Evolutionary conservation across 2,329 filamentous ascomycete genomes (phyloP).

Genomic region (Thelonectria olida): DNA sequence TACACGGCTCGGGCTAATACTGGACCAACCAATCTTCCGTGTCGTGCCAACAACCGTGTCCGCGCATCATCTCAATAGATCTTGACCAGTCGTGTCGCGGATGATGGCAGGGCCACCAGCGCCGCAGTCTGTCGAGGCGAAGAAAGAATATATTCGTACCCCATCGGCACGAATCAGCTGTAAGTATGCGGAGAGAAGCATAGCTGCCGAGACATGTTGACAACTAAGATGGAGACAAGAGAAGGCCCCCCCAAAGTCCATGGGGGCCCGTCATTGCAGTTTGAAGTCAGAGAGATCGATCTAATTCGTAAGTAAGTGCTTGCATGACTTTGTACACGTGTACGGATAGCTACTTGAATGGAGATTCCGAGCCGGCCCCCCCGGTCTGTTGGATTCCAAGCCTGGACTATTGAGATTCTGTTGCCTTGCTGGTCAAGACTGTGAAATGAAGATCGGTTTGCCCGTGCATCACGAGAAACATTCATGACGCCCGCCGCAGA

Average conservation of each 20-base stretch:
- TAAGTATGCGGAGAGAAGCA: not conserved
- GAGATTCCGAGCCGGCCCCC: too few relatives aligned
- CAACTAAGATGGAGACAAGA: not conserved
- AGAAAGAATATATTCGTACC: not conserved
- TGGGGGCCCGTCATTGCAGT: too few relatives aligned
- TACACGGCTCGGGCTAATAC: slow-evolving; percentile 9
- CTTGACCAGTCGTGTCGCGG: not conserved
- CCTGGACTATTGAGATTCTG: too few relatives aligned
- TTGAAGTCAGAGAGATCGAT: too few relatives aligned
- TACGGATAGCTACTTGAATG: too few relatives aligned
- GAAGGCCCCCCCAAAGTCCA: not conserved
- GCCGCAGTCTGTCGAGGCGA: not conserved
- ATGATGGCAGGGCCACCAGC: slow-evolving; percentile 5
- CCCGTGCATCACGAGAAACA: too few relatives aligned
- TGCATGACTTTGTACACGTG: too few relatives aligned
- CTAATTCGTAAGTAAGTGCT: too few relatives aligned
- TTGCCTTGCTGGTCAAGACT: too few relatives aligned
- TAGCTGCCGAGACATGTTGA: not conserved
- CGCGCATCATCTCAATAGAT: slow-evolving; percentile 11
- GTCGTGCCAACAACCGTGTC: too few relatives aligned
- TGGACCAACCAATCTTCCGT: slow-evolving; percentile 10
- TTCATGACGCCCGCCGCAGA: not conserved
- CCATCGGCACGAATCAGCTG: not conserved
- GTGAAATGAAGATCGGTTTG: too few relatives aligned
- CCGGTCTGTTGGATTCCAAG: too few relatives aligned